Evolutionary conservation across 2,329 filamentous ascomycete species (phyloP).

Genomic region (Hymenoscyphus infarciens): DNA sequence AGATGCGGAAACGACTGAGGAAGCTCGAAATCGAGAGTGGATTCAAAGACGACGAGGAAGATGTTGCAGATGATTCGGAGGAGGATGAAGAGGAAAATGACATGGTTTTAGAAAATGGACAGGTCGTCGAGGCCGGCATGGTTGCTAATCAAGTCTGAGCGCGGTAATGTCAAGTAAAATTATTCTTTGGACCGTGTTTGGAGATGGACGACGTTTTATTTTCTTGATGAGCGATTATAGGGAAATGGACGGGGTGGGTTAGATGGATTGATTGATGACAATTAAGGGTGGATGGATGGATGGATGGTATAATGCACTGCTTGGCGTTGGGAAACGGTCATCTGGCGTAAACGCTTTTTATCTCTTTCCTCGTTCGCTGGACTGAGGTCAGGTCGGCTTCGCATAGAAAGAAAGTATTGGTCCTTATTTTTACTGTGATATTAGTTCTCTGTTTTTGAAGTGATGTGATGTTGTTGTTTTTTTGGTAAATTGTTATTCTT

Average conservation of each 20-base stretch:
- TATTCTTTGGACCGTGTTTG: neutral
- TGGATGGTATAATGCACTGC: slow-evolving; percentile 18
- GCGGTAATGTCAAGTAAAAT: slow-evolving; percentile 14
- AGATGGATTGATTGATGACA: slow-evolving; percentile 8
- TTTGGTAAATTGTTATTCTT: too few species aligned
- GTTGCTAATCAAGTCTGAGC: slow-evolving; percentile 11
- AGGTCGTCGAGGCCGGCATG: slow-evolving; percentile 19
- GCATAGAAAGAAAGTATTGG: slow-evolving; percentile 2
- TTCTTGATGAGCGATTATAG: neutral
- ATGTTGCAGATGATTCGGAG: slow-evolving; percentile 55
- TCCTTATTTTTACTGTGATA: too few species aligned
- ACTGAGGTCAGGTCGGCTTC: neutral
- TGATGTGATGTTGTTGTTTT: too few species aligned
- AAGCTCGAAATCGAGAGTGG: slow-evolving; percentile 72
- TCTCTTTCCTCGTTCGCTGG: neutral
- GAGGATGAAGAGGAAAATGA: slow-evolving; percentile 44
- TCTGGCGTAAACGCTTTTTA: neutral
- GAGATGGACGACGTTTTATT: neutral
- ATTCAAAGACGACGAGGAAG: slow-evolving; percentile 67
- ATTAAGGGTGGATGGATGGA: slow-evolving; percentile 12
- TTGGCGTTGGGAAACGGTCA: slow-evolving; percentile 17
- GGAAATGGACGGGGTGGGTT: slow-evolving; percentile 3
- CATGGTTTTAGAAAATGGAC: slow-evolving; percentile 28
- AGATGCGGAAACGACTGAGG: slow-evolving; percentile 74
- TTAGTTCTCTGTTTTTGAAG: too few species aligned